Evolutionary conservation across 805 yeast species (phyloP), one percentile per base, ranked within the genome.

Genomic region (Metschnikowia continentalis): DNA sequence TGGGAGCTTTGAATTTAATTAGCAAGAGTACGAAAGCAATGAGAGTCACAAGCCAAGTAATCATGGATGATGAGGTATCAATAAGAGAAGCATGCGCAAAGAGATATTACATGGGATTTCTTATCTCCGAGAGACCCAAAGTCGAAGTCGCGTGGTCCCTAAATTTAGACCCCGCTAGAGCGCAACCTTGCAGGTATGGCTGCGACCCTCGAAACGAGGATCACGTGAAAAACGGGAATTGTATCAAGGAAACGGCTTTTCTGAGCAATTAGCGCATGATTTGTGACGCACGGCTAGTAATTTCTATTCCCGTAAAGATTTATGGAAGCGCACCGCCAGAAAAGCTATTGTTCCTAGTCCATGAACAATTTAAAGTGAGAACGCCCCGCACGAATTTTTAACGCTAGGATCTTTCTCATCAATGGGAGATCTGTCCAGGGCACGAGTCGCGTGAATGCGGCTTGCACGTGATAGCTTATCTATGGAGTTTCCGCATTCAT

Each of bases 21-120:
- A 42, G 46, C 46, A 33, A 42, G n/a, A 42, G 13, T 33, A 42
- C 38, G 37, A 42, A 19, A 42, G 46, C 46, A 32, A 42, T 14
- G 7, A 15, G 30, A n/a, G 8, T 32, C 14, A 33, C n/a, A 23
- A 42, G 46, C 46, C 23, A 42, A 33, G n/a, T 20, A 22, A 10
- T 35, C 46, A 42, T 42, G 22, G 17, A 15, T 19, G 36, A 17
- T 32, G 17, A 32, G 22, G 46, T 20, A 33, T 6, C 22, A 32
- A 42, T 10, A 6, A 15, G 22, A 15, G 17, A 13, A 10, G 30
- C 30, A 26, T 35, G 22, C 43, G 15, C 43, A 40, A 40, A 40
- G 17, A 5, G 43, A 39, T 23, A 17, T 8, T 22, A 7, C 11
- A 23, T n/a, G 14, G 13, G 42, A 37, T 13, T 7, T 37, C 23